Evolutionary conservation across 2,329 filamentous ascomycete genomes (phyloP), one percentile per base, ranked within the genome.

Genomic region (Aureobasidium uvarum): DNA sequence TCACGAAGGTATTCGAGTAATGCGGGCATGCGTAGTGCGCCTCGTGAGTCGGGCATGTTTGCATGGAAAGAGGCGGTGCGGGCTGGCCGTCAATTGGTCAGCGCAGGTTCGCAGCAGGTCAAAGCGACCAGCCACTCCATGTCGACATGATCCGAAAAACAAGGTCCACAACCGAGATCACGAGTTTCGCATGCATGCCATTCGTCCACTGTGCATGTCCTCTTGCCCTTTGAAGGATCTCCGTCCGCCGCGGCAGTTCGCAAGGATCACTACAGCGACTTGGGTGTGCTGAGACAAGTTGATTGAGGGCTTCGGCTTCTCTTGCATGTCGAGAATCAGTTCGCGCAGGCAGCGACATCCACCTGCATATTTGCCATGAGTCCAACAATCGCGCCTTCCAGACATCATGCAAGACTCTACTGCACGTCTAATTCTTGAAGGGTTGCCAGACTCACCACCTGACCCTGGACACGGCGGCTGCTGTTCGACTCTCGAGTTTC

Each of bases 31-130:
- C 60, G 50, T 63, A 52, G 36, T 63, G 38, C 48, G 50, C 60
- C 60, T 63, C 60, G 60, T 63, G 50, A 55, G 48, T 63, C 60
- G 60, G 60, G 60, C 60, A 63, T 63, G 38, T 63, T 54, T 63
- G 60, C 60, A 63, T 63, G 50, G 39, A 28, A 63, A 46, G 50
- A 36, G 60, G 60, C 60, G 60, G 60, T 63, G 60, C 60, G 60
- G 60, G 60, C 38, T 33, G 48, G 48, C 18, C 10, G 23, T n/a
- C 8, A 48, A 63, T 63, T 63, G 60, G 60, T 16, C 38, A 14
- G 31, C 51, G 48, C 25, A 25, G 31, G 25, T 43, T 46, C 46
- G 60, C 60, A 54, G 59, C 46, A 62, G 33, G 59, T 62, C 59
- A 63, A 54, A 63, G 28, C 60, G 60, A 63, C 60, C 50, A 63